Evolutionary conservation across 495 filamentous ascomycete genomes (phyloP).

Genomic region (Rostrohypoxylon terebratum): DNA sequence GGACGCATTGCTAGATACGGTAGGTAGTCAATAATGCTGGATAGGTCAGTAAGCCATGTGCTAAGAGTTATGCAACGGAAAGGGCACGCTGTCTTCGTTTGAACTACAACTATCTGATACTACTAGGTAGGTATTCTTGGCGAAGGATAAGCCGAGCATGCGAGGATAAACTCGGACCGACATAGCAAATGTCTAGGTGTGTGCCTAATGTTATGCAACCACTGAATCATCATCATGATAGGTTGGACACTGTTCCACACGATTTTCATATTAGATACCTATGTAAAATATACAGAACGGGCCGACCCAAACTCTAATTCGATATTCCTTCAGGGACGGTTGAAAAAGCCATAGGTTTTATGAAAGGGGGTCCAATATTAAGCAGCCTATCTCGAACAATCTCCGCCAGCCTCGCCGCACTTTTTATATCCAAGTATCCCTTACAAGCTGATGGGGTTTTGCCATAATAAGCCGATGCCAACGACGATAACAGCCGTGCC

Average conservation of each 20-base stretch:
- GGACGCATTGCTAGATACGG: neutral
- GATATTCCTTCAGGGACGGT: neutral
- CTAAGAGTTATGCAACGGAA: neutral
- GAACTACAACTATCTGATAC: too few relatives aligned
- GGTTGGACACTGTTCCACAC: neutral
- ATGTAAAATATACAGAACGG: conserved; percentile 21
- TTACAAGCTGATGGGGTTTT: conserved; percentile 26
- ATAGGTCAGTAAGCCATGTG: neutral
- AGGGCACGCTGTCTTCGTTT: neutral
- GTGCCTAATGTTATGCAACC: neutral
- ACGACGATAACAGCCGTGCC: conserved; percentile 31
- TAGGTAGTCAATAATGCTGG: neutral
- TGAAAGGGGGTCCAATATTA: conserved; percentile 1
- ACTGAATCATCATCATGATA: neutral
- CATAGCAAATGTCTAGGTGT: neutral
- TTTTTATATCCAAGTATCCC: neutral
- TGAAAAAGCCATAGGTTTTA: conserved; percentile 12
- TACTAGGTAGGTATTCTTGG: neutral
- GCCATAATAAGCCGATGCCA: conserved; percentile 34
- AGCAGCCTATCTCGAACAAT: conserved; percentile 6
- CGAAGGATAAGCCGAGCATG: neutral
- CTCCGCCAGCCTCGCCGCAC: conserved; percentile 21
- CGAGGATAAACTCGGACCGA: conserved; percentile 10
- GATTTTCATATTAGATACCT: conserved; percentile 10
- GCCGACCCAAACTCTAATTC: conserved; percentile 3